A percentile compares a stretch with the other conserved stretches of the same genome.
These are phyloP conservation scores for Botrytis galanthina DNA, from an alignment of 2,329 filamentous ascomycete species.

Conservation along the genomic window DNA sequence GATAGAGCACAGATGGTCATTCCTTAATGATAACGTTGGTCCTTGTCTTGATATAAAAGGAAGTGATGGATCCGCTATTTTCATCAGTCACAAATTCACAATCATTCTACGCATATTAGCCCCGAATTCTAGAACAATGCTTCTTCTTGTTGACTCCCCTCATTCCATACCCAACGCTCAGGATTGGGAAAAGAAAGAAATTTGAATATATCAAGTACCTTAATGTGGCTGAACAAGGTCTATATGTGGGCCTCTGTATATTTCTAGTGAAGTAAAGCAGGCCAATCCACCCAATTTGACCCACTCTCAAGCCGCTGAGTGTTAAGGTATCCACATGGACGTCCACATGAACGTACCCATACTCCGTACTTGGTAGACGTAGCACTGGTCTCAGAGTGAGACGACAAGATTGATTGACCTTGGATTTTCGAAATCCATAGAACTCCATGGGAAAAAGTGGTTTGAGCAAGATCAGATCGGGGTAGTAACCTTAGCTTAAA, in stretches of 20 bases:
- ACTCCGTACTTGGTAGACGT: not conserved
- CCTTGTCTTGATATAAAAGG: not conserved
- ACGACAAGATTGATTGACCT: not conserved
- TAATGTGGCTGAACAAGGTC: not conserved
- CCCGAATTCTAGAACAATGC: not conserved
- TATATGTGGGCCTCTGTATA: not conserved
- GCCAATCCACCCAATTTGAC: not conserved
- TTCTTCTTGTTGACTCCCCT: not conserved
- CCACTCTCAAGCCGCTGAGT: not conserved
- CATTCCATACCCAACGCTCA: not conserved
- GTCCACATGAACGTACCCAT: not conserved
- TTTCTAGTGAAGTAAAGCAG: not conserved
- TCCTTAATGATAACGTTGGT: not conserved
- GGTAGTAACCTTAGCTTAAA: not conserved
- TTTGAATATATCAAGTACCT: not conserved
- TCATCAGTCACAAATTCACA: not conserved
- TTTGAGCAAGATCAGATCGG: not conserved
- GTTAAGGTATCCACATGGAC: not conserved
- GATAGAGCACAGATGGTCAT: constrained; percentile 4
- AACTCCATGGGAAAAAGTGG: not conserved
- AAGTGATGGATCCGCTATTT: not conserved
- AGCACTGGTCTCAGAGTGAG: not conserved
- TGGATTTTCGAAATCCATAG: not conserved
- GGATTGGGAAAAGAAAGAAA: not conserved
- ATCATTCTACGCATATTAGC: not conserved